phyloP scores from a whole-genome alignment of 1,284 basidiomycete species.

The Afroboletus lepidellus region DNA sequence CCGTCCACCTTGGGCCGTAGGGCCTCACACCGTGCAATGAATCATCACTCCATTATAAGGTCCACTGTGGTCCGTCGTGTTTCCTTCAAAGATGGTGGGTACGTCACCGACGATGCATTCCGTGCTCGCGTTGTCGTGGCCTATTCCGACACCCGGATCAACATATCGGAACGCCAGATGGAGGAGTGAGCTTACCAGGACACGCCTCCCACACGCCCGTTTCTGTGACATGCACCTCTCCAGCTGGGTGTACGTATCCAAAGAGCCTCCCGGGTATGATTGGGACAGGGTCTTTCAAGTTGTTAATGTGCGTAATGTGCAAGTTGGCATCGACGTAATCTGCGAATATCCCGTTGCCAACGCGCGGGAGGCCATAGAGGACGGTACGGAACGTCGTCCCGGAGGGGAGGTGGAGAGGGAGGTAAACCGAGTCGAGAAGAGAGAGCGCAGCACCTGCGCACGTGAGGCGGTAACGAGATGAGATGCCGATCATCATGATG shows the following conservation, averaged over 20 bases:
- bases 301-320: conserved; percentile 48
- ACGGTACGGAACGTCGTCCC: conserved; percentile 35
- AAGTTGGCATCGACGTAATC: conserved; percentile 52
- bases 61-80: conserved; percentile 48
- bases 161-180: no score
- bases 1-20: neutral
- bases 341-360: conserved; percentile 62
- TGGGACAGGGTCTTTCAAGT: conserved; percentile 48
- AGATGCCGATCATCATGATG: conserved; percentile 3
- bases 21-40: conserved; percentile 24
- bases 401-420: conserved; percentile 37
- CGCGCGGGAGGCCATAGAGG: conserved; percentile 58
- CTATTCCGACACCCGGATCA: conserved; percentile 32
- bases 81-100: conserved; percentile 44
- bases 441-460: conserved; percentile 47
- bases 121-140: conserved; percentile 53
- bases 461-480: neutral
- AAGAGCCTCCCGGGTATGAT: conserved; percentile 48
- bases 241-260: conserved; percentile 54
- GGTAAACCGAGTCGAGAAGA: conserved; percentile 45
- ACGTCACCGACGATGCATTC: conserved; percentile 59
- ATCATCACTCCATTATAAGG: conserved; percentile 60
- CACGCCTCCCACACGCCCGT: conserved; percentile 45
- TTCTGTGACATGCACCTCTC: conserved; percentile 56
- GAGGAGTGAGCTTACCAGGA: conserved; percentile 42